Base-by-base conservation (phyloP, 2,329 filamentous ascomycete genomes). In the Massarina eburnea region DNA sequence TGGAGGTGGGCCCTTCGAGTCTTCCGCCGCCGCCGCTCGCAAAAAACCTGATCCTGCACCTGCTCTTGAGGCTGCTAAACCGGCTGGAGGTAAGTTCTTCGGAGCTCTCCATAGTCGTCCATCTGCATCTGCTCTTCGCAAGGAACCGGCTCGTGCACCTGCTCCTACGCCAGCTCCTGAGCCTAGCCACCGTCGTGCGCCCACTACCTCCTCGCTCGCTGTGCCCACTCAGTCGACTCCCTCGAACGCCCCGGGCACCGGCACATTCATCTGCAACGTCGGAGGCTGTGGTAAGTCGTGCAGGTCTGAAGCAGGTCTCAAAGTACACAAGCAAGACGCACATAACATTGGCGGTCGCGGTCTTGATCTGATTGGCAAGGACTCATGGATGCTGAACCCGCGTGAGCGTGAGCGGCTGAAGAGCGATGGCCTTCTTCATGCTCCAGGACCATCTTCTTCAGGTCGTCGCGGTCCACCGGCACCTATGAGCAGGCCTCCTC, bases 331-430 rank as follows among this genome's bases (percentile, higher is more conserved):
- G 21, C 20, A 6, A 10, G 61, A 62, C 22, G 49, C 26, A 6
- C 64, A 67, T 29, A 54, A 55, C 14, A 21, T 61, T 15, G 62
- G 59, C 14, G 59, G 60, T 9, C 39, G 48, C 32, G 43, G 20
- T 3, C 26, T 62, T 4, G 59, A 64, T 29, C 18, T 61, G 1
- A 39, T 39, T 8, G 61, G 61, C 1, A 51, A 40, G 8, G 58
- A 61, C 14, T 52, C 55, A 1, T 60, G 53, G 51, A 63, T 63
- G 54, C 51, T 63, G 4, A 44, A 32, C 33, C 51, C 52, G 21
- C 45, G 43, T 2, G 41, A 40, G 21, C 51, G 58, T 12, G 51
- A 61, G 24, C 42, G 52, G n/a, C 37, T 59, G 17, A 49, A 41
- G 17, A 36, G 45, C 14, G 45, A 52, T 32, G 57, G 54, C 1